Base-by-base conservation (phyloP, 1,284 basidiomycete species). In the Apiotrichum montevideense region DNA sequence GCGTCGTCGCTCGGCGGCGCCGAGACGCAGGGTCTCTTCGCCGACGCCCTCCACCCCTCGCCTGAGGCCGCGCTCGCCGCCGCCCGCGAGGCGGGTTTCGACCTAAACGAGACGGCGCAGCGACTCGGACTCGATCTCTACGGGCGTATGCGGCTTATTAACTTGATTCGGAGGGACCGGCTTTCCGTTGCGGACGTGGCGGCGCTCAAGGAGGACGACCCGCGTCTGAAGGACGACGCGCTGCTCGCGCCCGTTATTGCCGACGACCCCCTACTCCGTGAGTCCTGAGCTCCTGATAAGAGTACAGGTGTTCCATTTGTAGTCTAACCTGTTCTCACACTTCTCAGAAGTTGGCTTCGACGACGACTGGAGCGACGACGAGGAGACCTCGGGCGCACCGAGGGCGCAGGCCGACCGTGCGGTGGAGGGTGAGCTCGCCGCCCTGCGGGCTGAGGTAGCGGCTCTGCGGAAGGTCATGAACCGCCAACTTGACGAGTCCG, bases 251-350 rank as follows among this genome's bases (percentile, higher is more conserved):
- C 92, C 2, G 83, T 83, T 33, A 64, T 94, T 46, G 84, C 87
- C 63, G 86, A 92, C 65, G 93, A 96, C 69, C 87, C 90, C 3
- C 75, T 94, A 3, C 83, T 96, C n/a, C 87, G 92, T 94, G 64
- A 66, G 87, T 79, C 10, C 13, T 5, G 29, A 63, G 64, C 86
- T 78, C 52, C 39, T 29, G 34, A 13, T 14, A 33, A 8, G 50
- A 21, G 21, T 21, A 21, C 21, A 21, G 21, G 21, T 21, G 21
- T 21, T 21, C 21, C 21, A 21, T 21, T 21, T 21, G 21, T 21
- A 21, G 21, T 21, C 21, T 21, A 21, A 21, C 21, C 21, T 21
- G 21, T 21, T 21, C 21, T 21, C 21, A 21, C 21, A 21, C 21
- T 21, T 21, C 21, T 21, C 66, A 87, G 85, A 85, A 63, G 68